Evolutionary conservation across 106 monocot species (phyloP).

Genomic region (Apostasia ramifera): DNA sequence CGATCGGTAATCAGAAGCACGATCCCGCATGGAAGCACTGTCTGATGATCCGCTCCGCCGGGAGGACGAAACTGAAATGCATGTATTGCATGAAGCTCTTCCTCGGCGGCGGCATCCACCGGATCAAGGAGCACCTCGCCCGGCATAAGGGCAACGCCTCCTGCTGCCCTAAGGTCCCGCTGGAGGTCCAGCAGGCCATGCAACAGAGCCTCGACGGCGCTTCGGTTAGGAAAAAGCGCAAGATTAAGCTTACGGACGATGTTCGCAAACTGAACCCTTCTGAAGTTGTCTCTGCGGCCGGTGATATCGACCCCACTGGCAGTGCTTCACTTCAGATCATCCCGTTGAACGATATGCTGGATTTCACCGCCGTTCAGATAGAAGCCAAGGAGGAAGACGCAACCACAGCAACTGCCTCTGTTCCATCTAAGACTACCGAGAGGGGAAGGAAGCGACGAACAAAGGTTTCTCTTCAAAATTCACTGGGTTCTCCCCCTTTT

Average conservation of each 20-base stretch:
- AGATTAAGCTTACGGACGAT: constrained; percentile 53
- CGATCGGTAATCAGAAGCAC: constrained; percentile 95
- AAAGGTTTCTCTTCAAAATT: constrained; percentile 3
- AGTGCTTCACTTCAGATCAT: constrained; percentile 8
- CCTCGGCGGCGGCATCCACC: constrained; percentile 90
- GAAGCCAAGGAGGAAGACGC: constrained; percentile 27
- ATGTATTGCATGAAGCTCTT: constrained; percentile 81
- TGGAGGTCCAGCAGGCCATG: constrained; percentile 74
- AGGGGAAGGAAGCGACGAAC: constrained; percentile 33
- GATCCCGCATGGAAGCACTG: constrained; percentile 99
- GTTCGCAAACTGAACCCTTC: constrained; percentile 27
- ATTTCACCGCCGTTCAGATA: constrained; percentile 15
- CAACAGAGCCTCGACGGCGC: constrained; percentile 72
- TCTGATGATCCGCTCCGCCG: constrained; percentile 64
- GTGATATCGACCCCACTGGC: constrained; percentile 4
- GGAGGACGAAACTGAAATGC: constrained; percentile 69
- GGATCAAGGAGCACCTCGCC: constrained; percentile 97
- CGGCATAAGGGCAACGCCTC: constrained; percentile 91
- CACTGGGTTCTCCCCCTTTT: neutral
- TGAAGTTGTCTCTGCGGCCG: neutral
- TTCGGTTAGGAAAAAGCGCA: constrained; percentile 53
- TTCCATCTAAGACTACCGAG: constrained; percentile 4
- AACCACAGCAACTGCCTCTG: neutral
- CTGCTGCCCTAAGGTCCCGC: constrained; percentile 75
- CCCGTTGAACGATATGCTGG: constrained; percentile 28